Percentiles rank a stretch among this genome's conserved stretches.
phyloP scores from a whole-genome alignment of 345 rosid species.

The Turnera subulata region DNA sequence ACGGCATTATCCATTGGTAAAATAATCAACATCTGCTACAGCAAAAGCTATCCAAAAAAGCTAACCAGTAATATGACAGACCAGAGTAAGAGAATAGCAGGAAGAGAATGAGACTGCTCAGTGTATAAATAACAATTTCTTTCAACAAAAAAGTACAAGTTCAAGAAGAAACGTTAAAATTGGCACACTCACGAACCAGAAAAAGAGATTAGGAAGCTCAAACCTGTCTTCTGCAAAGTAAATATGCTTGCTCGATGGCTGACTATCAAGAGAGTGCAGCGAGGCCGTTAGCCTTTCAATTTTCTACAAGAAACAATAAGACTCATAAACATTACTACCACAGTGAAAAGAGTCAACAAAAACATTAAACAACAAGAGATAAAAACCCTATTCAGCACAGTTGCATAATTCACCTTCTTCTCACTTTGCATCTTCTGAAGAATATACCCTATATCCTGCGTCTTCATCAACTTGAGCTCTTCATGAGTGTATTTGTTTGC shows the following conservation, averaged over 20 bases:
- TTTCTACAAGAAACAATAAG: conserved; percentile 48
- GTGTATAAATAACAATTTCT: too few species aligned
- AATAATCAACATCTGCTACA: too few species aligned
- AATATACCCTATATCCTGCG: conserved; percentile 85
- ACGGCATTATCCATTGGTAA: too few species aligned
- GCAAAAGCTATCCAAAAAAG: too few species aligned
- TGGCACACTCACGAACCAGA: not conserved
- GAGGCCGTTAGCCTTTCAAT: conserved; percentile 64
- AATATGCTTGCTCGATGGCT: conserved; percentile 46
- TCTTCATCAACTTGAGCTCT: conserved; percentile 84
- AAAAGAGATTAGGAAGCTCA: conserved; percentile 9
- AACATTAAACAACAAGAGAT: conserved; percentile 1
- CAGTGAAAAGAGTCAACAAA: too few species aligned
- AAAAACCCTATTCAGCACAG: not conserved
- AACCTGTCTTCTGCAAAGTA: conserved; percentile 86
- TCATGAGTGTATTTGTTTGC: conserved; percentile 68
- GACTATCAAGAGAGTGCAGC: conserved; percentile 62
- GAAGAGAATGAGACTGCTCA: too few species aligned
- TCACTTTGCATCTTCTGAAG: conserved; percentile 82
- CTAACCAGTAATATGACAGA: too few species aligned
- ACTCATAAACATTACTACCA: not conserved
- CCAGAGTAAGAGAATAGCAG: too few species aligned
- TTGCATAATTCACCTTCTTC: conserved; percentile 40
- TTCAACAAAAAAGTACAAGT: too few species aligned
- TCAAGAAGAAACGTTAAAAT: not conserved